Percentiles rank a stretch among this genome's conserved stretches.
These are phyloP conservation scores for Stachybotrys elegans DNA, from an alignment of 2,329 filamentous ascomycete genomes.

Conservation along the genomic window DNA sequence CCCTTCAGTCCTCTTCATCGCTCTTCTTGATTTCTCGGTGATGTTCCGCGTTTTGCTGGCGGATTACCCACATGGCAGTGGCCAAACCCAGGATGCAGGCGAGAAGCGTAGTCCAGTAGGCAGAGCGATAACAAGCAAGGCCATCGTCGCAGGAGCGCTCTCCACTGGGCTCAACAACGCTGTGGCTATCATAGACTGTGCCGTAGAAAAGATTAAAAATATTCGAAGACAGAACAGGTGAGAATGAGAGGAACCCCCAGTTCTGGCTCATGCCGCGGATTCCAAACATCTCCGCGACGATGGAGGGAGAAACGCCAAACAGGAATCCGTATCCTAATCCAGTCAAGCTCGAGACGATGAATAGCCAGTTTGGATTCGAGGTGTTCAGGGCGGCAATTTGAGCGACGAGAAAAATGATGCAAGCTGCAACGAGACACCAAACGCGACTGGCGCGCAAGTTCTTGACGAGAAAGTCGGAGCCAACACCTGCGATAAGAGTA, in stretches of 20 bases:
- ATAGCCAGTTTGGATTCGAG: slow-evolving; percentile 70
- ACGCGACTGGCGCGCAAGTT: slow-evolving; percentile 73
- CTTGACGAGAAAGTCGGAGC: slow-evolving; percentile 86
- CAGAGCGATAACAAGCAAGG: slow-evolving; percentile 71
- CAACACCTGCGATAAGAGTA: slow-evolving; percentile 55
- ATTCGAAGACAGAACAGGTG: slow-evolving; percentile 82
- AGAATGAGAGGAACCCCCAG: slow-evolving; percentile 92
- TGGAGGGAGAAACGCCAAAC: slow-evolving; percentile 88
- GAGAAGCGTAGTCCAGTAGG: slow-evolving; percentile 73
- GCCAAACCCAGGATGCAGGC: slow-evolving; percentile 65
- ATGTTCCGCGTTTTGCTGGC: slow-evolving; percentile 43
- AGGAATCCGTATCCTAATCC: slow-evolving; percentile 89
- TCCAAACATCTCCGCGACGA: slow-evolving; percentile 86
- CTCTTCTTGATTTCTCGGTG: slow-evolving; percentile 31
- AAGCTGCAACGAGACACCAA: slow-evolving; percentile 83
- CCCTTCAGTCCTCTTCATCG: slow-evolving; percentile 32
- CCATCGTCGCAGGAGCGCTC: slow-evolving; percentile 74
- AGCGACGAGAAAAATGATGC: slow-evolving; percentile 70
- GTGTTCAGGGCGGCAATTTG: slow-evolving; percentile 74
- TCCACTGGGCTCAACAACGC: slow-evolving; percentile 60
- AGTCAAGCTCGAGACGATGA: slow-evolving; percentile 74
- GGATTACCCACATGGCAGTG: slow-evolving; percentile 67
- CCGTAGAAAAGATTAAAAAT: slow-evolving; percentile 93
- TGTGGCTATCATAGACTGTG: slow-evolving; percentile 75
- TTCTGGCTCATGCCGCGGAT: slow-evolving; percentile 87